These are phyloP conservation scores for Gypsophila paniculata DNA, from an alignment of 179 eudicot species.

Conservation along the genomic window DNA sequence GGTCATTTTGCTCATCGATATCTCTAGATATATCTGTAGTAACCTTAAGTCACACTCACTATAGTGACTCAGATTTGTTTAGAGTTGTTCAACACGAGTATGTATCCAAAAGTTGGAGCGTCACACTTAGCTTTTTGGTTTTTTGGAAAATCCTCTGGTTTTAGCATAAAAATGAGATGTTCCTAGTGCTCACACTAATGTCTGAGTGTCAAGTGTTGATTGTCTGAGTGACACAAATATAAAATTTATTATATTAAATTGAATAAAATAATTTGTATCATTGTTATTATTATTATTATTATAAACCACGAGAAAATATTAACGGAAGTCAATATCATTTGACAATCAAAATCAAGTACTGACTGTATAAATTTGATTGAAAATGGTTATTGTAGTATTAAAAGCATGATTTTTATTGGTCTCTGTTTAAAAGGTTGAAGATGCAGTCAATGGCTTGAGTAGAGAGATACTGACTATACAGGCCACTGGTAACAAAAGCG, in stretches of 20 bases:
- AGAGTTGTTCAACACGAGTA: neutral
- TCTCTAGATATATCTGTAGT: neutral
- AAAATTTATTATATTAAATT: no score
- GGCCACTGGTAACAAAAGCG: slow-evolving; percentile 75
- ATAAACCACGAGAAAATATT: no score
- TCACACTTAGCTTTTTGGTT: neutral
- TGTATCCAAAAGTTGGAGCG: neutral
- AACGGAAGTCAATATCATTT: neutral
- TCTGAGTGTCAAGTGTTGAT: neutral
- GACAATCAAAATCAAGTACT: no score
- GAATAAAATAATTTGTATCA: no score
- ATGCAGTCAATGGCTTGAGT: slow-evolving; percentile 74
- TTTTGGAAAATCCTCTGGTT: neutral
- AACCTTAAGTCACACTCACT: no score
- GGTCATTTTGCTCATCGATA: neutral
- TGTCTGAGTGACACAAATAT: no score
- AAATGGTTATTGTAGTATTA: neutral
- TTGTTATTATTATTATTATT: no score
- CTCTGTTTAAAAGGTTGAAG: slow-evolving; percentile 49
- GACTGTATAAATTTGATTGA: neutral
- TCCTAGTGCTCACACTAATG: no score
- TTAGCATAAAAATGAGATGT: neutral
- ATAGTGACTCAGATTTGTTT: neutral
- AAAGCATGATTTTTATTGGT: neutral
- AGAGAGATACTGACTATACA: slow-evolving; percentile 87